Percentiles rank a stretch among this genome's conserved stretches.
Evolutionary conservation across 2,329 filamentous ascomycete species (phyloP).

Genomic region (Sporothrix sp.): DNA sequence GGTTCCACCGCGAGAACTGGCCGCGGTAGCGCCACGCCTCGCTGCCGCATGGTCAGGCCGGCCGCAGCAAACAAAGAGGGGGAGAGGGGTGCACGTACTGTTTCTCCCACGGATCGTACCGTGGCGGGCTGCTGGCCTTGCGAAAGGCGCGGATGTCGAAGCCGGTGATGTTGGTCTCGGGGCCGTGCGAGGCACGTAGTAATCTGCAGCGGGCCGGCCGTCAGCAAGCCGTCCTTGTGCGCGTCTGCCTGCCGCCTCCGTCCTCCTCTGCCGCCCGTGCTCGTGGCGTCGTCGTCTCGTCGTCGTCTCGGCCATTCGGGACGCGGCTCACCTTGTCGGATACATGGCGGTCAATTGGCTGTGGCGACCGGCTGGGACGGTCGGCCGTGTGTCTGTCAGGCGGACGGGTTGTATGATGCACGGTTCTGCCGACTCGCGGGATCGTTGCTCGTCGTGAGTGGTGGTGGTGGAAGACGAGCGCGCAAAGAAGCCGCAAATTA

Average conservation of each 20-base stretch:
- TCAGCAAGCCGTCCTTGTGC: neutral
- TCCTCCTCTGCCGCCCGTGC: neutral
- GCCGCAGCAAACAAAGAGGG: neutral
- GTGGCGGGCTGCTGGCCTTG: slow-evolving; percentile 53
- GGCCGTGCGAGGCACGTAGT: slow-evolving; percentile 41
- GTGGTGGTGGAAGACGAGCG: neutral
- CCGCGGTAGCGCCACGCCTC: slow-evolving; percentile 94
- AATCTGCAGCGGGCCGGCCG: no score
- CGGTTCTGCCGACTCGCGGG: no score
- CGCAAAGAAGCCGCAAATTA: slow-evolving; percentile 10
- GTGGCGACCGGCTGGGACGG: neutral
- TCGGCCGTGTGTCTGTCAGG: neutral
- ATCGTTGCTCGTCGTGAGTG: neutral
- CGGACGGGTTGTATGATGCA: no score
- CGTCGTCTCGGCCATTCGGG: neutral
- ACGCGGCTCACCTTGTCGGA: slow-evolving; percentile 25
- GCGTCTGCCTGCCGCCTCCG: neutral
- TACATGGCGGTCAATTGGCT: slow-evolving; percentile 23
- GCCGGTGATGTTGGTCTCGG: slow-evolving; percentile 73
- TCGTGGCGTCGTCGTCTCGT: no score
- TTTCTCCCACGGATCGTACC: slow-evolving; percentile 59
- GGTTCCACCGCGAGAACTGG: slow-evolving; percentile 77
- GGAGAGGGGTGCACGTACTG: slow-evolving; percentile 36
- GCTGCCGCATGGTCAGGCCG: slow-evolving; percentile 36
- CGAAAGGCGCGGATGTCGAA: slow-evolving; percentile 80